Conservation (phyloP, 2,329 filamentous ascomycete genomes). For the Paecilomyces variotii region DNA sequence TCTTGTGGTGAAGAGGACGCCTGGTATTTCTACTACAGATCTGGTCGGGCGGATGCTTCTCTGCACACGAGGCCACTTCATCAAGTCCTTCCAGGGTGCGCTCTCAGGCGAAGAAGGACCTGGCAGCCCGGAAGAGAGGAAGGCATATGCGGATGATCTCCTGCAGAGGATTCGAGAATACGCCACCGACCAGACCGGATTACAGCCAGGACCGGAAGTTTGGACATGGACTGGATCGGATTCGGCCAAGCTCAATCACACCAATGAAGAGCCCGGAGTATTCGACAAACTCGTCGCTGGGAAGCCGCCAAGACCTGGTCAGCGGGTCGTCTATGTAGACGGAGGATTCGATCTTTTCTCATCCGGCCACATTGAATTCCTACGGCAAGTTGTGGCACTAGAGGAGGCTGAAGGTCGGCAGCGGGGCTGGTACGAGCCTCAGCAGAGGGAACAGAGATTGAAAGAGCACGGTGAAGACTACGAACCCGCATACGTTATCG, state of each 20-base stretch:
- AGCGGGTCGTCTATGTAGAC: constrained; percentile 88
- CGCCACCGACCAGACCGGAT: constrained; percentile 76
- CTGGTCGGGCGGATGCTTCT: constrained; percentile 96
- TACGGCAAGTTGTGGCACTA: constrained; percentile 64
- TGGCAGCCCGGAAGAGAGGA: constrained; percentile 60
- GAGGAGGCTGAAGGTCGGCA: constrained; percentile 63
- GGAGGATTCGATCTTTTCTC: constrained; percentile 96
- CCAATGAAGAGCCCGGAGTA: constrained; percentile 52
- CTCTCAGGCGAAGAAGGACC: constrained; percentile 65
- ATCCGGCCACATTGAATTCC: constrained; percentile 92
- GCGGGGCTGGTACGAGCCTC: constrained; percentile 66
- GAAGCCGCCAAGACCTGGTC: constrained; percentile 62
- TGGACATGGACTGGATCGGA: constrained; percentile 63
- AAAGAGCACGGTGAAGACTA: constrained; percentile 63
- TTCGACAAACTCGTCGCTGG: constrained; percentile 66
- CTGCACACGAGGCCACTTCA: constrained; percentile 90
- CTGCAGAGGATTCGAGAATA: constrained; percentile 72
- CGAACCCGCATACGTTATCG: constrained; percentile 76
- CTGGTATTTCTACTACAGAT: constrained; percentile 94
- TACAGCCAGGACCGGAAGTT: constrained; percentile 69
- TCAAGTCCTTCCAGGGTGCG: constrained; percentile 64
- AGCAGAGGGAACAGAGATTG: constrained; percentile 55
- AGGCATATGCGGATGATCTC: constrained; percentile 59
- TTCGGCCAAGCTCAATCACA: constrained; percentile 26
- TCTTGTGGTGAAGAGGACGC: constrained; percentile 93